phyloP scores from a whole-genome alignment of 768 basidiomycete species.

The Lentinula detonsa region DNA sequence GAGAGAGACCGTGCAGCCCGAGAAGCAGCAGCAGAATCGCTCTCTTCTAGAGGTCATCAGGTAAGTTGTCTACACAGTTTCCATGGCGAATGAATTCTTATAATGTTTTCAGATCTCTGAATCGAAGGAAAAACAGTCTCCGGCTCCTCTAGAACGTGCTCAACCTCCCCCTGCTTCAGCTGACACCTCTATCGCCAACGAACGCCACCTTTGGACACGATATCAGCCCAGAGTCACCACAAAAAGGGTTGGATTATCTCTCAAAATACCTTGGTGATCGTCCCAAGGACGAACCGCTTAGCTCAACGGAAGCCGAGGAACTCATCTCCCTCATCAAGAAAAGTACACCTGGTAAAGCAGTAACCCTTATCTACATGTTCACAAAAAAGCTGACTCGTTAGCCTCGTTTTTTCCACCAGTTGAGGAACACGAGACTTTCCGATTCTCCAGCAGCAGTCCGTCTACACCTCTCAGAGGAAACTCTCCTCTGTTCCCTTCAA shows the following conservation, averaged over 20 bases:
- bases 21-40: slow-evolving; percentile 16
- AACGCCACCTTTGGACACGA: not conserved
- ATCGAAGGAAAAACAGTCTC: not conserved
- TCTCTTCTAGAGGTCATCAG: slow-evolving; percentile 21
- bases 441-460: slow-evolving; percentile 49
- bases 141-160: too few species aligned
- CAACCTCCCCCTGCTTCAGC: not conserved
- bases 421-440: slow-evolving; percentile 49
- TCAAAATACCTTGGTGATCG: not conserved
- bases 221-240: slow-evolving; percentile 1
- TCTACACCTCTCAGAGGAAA: slow-evolving; percentile 33
- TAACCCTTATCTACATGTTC: not conserved
- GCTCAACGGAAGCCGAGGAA: slow-evolving; percentile 46
- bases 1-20: slow-evolving; percentile 9
- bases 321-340: slow-evolving; percentile 50
- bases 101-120: not conserved
- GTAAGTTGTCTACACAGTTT: slow-evolving; percentile 11
- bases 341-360: slow-evolving; percentile 38
- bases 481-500: slow-evolving; percentile 21
- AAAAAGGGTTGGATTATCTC: slow-evolving; percentile 16
- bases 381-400: slow-evolving; percentile 1
- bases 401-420: slow-evolving; percentile 9
- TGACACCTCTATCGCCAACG: not conserved
- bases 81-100: not conserved
- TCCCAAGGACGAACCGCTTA: slow-evolving; percentile 33